Conservation (phyloP, 495 filamentous ascomycete species). For the Clavariopsis aquatica region DNA sequence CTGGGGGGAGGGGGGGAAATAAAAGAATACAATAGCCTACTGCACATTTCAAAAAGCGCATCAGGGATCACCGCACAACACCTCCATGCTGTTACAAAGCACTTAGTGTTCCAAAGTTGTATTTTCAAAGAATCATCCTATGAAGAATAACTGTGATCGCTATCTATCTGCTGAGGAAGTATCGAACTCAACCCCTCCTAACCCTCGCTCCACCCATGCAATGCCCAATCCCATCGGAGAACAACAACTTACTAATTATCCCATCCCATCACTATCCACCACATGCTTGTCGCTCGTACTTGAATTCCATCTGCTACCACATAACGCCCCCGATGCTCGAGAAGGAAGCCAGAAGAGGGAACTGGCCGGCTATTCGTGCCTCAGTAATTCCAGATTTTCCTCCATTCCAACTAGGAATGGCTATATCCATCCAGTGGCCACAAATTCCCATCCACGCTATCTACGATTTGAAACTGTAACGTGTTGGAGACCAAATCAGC, state of each 20-base stretch:
- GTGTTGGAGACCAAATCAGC: constrained; percentile 21
- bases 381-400: neutral
- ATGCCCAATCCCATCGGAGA: neutral
- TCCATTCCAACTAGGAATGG: neutral
- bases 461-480: neutral
- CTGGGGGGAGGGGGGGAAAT: no score
- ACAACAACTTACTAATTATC: neutral
- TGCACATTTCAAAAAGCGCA: no score
- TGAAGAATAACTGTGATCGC: neutral
- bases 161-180: neutral
- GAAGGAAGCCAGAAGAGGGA: neutral
- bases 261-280: constrained; percentile 1
- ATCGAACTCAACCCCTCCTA: neutral
- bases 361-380: neutral
- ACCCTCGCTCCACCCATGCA: neutral
- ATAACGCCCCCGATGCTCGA: neutral
- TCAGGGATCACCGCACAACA: no score
- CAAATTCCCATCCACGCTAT: neutral
- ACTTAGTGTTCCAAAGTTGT: no score
- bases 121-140: no score
- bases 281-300: neutral
- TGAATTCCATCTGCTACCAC: neutral
- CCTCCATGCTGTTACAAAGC: no score
- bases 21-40: no score
- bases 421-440: neutral